These are phyloP conservation scores for Discostella stelligeroides DNA, from an alignment of 108 stramenopile genomes.

Conservation along the genomic window DNA sequence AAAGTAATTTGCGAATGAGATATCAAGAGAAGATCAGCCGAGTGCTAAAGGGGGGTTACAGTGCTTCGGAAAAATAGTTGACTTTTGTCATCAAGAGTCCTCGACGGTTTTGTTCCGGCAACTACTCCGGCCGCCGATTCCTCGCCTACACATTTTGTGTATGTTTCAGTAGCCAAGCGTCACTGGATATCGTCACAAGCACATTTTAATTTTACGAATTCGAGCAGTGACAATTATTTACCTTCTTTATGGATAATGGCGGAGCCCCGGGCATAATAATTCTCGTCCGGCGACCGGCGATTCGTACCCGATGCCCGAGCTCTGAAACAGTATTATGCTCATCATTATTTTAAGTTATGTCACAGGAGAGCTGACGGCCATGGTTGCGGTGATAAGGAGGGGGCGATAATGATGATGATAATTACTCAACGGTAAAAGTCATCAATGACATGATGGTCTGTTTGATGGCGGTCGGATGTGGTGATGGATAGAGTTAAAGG, in stretches of 20 bases:
- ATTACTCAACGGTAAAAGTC: too few species aligned
- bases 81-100: neutral
- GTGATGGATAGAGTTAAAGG: too few species aligned
- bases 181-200: slow-evolving; percentile 40
- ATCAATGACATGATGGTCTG: too few species aligned
- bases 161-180: slow-evolving; percentile 42
- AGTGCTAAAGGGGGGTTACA: neutral
- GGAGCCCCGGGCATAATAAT: too few species aligned
- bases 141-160: neutral
- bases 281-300: too few species aligned
- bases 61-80: neutral
- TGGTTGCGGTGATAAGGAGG: too few species aligned
- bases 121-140: slow-evolving; percentile 34
- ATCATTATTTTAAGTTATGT: too few species aligned
- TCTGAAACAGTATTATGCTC: too few species aligned
- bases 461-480: too few species aligned
- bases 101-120: slow-evolving; percentile 1
- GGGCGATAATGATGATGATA: too few species aligned
- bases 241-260: neutral
- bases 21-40: neutral
- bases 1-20: neutral
- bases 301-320: too few species aligned
- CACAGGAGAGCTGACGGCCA: too few species aligned
- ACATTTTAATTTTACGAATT: neutral
- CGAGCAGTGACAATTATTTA: neutral